These are phyloP conservation scores for Mycena polygramma DNA, from an alignment of 768 basidiomycete species.

Conservation along the genomic window DNA sequence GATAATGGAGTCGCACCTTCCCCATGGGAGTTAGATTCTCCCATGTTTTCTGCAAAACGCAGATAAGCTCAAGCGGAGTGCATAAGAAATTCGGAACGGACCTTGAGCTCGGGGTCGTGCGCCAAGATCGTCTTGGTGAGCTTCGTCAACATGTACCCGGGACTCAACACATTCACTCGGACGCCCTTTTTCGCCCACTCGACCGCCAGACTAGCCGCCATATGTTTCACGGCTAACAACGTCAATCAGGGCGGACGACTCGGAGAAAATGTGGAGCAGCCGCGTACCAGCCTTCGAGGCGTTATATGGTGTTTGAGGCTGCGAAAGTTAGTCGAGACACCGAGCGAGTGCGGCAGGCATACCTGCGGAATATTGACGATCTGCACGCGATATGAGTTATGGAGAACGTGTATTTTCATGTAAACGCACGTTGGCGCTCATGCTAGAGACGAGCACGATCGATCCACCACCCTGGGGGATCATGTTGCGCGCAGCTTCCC, in stretches of 20 bases:
- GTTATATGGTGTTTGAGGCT: slow-evolving; percentile 96
- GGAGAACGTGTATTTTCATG: neutral
- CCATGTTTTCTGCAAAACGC: slow-evolving; percentile 76
- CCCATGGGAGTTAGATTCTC: slow-evolving; percentile 89
- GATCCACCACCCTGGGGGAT: slow-evolving; percentile 83
- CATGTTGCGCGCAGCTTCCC: slow-evolving; percentile 95
- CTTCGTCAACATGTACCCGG: slow-evolving; percentile 95
- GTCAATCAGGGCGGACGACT: too few species aligned
- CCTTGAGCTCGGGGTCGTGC: slow-evolving; percentile 81
- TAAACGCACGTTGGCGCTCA: slow-evolving; percentile 85
- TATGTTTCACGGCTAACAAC: slow-evolving; percentile 84
- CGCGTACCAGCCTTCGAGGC: slow-evolving; percentile 88
- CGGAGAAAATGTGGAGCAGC: neutral
- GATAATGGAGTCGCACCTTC: slow-evolving; percentile 60
- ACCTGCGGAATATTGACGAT: slow-evolving; percentile 91
- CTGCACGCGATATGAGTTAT: slow-evolving; percentile 51
- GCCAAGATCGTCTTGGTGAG: slow-evolving; percentile 88
- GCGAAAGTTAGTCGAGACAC: slow-evolving; percentile 23
- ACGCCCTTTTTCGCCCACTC: slow-evolving; percentile 96
- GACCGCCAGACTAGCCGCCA: slow-evolving; percentile 92
- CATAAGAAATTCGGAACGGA: slow-evolving; percentile 44
- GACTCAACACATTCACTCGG: slow-evolving; percentile 83
- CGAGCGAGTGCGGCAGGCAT: neutral
- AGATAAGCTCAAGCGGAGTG: slow-evolving; percentile 6
- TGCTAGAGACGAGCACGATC: slow-evolving; percentile 89